These are phyloP conservation scores for Termitomyces sp. DNA, from an alignment of 1,284 basidiomycete species.

Conservation along the genomic window DNA sequence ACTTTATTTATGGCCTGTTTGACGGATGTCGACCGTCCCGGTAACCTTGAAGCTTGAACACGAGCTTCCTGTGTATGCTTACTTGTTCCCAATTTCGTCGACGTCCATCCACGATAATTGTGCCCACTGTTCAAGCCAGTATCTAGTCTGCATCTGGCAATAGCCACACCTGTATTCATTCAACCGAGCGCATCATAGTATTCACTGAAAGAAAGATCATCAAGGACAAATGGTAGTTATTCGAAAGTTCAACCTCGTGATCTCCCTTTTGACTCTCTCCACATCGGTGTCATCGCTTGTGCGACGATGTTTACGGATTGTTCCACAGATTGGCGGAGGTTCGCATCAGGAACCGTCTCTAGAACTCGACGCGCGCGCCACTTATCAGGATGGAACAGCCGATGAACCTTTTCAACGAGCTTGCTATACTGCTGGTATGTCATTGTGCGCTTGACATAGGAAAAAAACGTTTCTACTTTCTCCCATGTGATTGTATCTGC, in stretches of 20 bases:
- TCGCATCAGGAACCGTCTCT: conserved; percentile 14
- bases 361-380: conserved; percentile 17
- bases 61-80: neutral
- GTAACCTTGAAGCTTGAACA: neutral
- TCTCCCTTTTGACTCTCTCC: conserved; percentile 5
- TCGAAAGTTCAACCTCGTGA: neutral
- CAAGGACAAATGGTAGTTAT: too few relatives aligned
- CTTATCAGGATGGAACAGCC: conserved; percentile 20
- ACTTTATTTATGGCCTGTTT: neutral
- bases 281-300: conserved; percentile 18
- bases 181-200: too few relatives aligned
- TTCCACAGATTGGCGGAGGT: conserved; percentile 11
- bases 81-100: too few relatives aligned
- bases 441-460: neutral
- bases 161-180: too few relatives aligned
- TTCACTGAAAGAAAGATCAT: too few relatives aligned
- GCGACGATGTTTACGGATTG: conserved; percentile 16
- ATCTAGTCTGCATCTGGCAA: too few relatives aligned
- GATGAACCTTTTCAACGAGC: conserved; percentile 13
- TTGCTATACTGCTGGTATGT: conserved; percentile 6
- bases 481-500: conserved; percentile 13
- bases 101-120: too few relatives aligned
- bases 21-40: neutral
- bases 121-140: too few relatives aligned
- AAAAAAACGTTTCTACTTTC: conserved; percentile 16